Conservation (phyloP, 345 rosid genomes). For the Geranium brycei region DNA sequence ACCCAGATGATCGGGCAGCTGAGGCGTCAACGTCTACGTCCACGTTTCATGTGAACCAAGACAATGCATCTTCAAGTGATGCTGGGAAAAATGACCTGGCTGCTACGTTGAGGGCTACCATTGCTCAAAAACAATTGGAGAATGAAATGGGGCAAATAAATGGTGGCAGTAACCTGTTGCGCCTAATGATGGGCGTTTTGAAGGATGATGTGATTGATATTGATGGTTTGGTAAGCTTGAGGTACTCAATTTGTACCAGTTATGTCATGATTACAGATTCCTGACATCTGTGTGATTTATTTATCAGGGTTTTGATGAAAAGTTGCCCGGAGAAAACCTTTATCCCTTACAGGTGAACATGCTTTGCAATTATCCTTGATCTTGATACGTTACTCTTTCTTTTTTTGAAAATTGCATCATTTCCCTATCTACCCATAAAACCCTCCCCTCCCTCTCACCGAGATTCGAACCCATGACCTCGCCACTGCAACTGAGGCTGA, state of each 20-base stretch:
- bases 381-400: neutral
- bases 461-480: no score
- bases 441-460: no score
- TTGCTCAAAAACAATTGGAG: constrained; percentile 91
- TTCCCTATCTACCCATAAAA: no score
- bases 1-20: constrained; percentile 34
- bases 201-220: constrained; percentile 67
- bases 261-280: neutral
- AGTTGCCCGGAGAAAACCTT: constrained; percentile 72
- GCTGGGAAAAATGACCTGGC: constrained; percentile 80
- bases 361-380: constrained; percentile 1
- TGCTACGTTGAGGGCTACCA: constrained; percentile 75
- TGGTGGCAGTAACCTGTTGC: constrained; percentile 76
- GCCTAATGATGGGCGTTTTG: constrained; percentile 86
- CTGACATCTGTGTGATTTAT: constrained; percentile 4
- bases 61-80: constrained; percentile 37
- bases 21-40: constrained; percentile 81
- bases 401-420: no score
- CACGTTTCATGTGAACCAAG: constrained; percentile 47
- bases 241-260: constrained; percentile 2
- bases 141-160: constrained; percentile 61
- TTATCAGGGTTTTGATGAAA: constrained; percentile 74
- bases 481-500: no score
- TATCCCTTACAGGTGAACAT: constrained; percentile 73
- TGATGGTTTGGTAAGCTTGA: constrained; percentile 75